phyloP scores from a whole-genome alignment of 1,284 basidiomycete genomes.

The Sporisorium sorghi region DNA sequence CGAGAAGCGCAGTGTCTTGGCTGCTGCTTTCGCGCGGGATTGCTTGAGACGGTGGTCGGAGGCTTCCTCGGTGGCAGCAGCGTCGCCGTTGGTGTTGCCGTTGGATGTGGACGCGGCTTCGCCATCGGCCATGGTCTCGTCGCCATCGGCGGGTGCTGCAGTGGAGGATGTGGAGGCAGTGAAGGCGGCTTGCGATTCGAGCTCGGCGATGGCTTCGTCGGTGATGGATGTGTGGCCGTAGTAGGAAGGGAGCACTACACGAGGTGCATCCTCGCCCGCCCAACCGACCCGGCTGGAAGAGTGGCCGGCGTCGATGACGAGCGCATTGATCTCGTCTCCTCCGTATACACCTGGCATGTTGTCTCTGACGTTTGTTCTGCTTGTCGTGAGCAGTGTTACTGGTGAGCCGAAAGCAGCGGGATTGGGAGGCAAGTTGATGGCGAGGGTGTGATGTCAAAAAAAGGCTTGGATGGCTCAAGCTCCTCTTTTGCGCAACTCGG shows the following conservation, averaged over 20 bases:
- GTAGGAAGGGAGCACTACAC: slow-evolving; percentile 87
- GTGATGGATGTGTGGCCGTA: slow-evolving; percentile 78
- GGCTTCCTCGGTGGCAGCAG: slow-evolving; percentile 27
- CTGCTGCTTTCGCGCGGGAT: slow-evolving; percentile 35
- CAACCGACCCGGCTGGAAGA: slow-evolving; percentile 86
- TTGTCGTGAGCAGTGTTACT: background rate
- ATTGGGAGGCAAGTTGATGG: background rate
- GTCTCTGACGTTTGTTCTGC: background rate
- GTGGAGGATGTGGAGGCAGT: slow-evolving; percentile 19
- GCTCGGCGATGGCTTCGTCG: slow-evolving; percentile 67
- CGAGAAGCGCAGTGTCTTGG: slow-evolving; percentile 40
- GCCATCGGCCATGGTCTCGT: slow-evolving; percentile 31
- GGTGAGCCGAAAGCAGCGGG: background rate
- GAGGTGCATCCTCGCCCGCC: slow-evolving; percentile 95
- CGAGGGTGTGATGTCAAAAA: slow-evolving; percentile 5
- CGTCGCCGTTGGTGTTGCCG: slow-evolving; percentile 21
- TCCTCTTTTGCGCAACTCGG: slow-evolving; percentile 12
- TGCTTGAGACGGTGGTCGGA: slow-evolving; percentile 43
- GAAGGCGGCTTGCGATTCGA: slow-evolving; percentile 44
- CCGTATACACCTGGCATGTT: slow-evolving; percentile 68
- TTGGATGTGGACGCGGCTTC: slow-evolving; percentile 24
- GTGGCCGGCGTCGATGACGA: slow-evolving; percentile 93
- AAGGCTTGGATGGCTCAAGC: slow-evolving; percentile 17
- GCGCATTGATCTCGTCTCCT: slow-evolving; percentile 87
- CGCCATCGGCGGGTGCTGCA: slow-evolving; percentile 28